Evolutionary conservation across 2,329 filamentous ascomycete species (phyloP), one percentile per base, ranked within the genome.

Genomic region (Ilyonectria mors-panacis): DNA sequence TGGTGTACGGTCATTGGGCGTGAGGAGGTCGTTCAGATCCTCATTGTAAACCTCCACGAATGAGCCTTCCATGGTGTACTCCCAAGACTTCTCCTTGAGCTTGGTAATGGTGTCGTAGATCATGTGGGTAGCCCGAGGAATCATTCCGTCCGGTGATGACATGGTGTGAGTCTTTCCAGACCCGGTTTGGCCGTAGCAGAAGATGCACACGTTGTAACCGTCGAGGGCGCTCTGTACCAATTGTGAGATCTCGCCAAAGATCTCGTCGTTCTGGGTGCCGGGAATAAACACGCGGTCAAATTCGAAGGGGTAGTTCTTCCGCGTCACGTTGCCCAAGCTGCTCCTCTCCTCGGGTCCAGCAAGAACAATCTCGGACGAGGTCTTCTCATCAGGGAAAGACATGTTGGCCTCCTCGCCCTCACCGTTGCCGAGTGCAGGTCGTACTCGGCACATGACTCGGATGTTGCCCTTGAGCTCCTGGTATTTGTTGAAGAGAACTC

Each of bases 21-120:
- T 83, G 13, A 99, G 88, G 15, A 99, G 83, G 79, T 99, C 96
- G 78, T 98, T 94, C 70, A 99, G 87, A 68, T 97, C 96, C 79
- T 99, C 96, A 70, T 99, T 98, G 88, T 99, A 99, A 6, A 99
- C 96, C 78, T 99, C 96, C 15, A 98, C 91, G 77, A 99, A 99
- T 63, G 92, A 95, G 7, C 96, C 96, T 78, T 97, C 93, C 90
- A 99, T 97, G 0, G 88, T 92, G 81, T 99, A 99, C 45, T 87
- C 88, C 96, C 96, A 99, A 26, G 95, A 96, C 79, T 98, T 97
- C 73, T 95, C 93, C 79, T 93, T 91, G 19, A 99, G 85, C 57
- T 91, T 88, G 68, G 91, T 92, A 59, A 97, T 93, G 47, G 94
- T 96, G 61, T 93, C 89, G 80, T 98, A 98, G 70, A 99, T 97